Evolutionary conservation across 2,329 filamentous ascomycete genomes (phyloP), one percentile per base, ranked within the genome.

Genomic region (Thelonectria rubi): DNA sequence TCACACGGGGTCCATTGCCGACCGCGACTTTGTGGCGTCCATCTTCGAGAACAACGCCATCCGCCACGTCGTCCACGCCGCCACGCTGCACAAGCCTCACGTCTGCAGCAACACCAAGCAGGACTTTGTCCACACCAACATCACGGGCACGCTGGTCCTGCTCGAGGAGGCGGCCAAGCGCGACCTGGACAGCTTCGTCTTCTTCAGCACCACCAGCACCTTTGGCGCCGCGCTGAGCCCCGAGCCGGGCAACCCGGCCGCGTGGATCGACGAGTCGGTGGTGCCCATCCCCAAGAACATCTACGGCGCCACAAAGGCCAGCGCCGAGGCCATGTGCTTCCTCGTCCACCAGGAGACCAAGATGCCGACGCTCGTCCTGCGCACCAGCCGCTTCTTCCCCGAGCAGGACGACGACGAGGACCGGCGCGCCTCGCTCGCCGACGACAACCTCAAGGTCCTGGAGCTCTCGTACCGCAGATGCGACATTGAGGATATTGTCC

Each of bases 381-480:
- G 81, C n/a, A 79, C 78, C 3, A 79, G 77, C 51, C 78, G 81
- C 50, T 84, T 84, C 75, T 83, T 83, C 62, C 80, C 80, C 0
- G 81, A 83, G 65, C 73, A 74, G 17, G 81, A 83, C 51, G 81
- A 83, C 58, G 80, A 82, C 55, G 77, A 76, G 5, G 75, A 76
- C 24, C 71, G 80, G 1, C 73, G 79, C 21, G 65, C 63, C 9
- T 65, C 71, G 2, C 71, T 81, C 56, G 68, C 58, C 3, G 78
- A 77, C 30, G 79, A 77, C n/a, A 83, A 82, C 62, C 74, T 82
- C 43, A 82, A 83, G 64, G 77, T 82, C 7, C 69, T 81, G n/a
- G 81, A 83, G 68, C 71, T 83, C 55, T 76, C 80, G 0, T 80
- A 82, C 50, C 77, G 81, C 4, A 71, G 81, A 24, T 77, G 75